A percentile compares a stretch with the other conserved stretches of the same genome.
Conservation (phyloP, 768 basidiomycete species). For the Suillus sp. region DNA sequence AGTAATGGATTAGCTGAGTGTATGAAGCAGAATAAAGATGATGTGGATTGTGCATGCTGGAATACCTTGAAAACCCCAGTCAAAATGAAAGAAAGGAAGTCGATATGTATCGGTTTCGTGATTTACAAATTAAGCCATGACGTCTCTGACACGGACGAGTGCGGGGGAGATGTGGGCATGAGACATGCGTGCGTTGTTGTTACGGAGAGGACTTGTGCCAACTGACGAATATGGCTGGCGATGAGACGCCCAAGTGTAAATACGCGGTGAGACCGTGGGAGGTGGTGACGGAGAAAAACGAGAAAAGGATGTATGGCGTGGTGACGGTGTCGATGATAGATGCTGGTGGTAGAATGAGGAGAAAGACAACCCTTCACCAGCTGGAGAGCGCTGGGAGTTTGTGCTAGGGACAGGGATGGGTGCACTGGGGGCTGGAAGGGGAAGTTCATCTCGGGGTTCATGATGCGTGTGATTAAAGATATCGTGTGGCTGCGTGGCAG, state of each 20-base stretch:
- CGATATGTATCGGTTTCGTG: constrained; percentile 10
- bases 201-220: constrained; percentile 52
- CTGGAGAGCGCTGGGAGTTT: constrained; percentile 23
- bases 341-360: constrained; percentile 15
- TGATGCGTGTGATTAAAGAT: constrained; percentile 10
- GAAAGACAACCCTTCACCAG: constrained; percentile 23
- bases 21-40: constrained; percentile 26
- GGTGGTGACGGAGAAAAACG: constrained; percentile 51
- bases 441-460: constrained; percentile 14
- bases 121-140: constrained; percentile 24
- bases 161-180: constrained; percentile 55
- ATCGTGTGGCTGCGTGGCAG: no score
- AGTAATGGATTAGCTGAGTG: constrained; percentile 38
- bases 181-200: constrained; percentile 60
- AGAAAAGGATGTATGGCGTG: constrained; percentile 25
- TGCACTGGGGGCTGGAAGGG: constrained; percentile 27
- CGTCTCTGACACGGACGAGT: constrained; percentile 48
- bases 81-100: constrained; percentile 12
- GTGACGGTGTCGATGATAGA: constrained; percentile 36
- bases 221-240: constrained; percentile 38
- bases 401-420: constrained; percentile 33
- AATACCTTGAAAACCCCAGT: constrained; percentile 19
- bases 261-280: constrained; percentile 55
- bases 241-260: constrained; percentile 55
- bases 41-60: constrained; percentile 21